phyloP scores from a whole-genome alignment of 352 stramenopile species.

The Aphanomyces cochlioides region DNA sequence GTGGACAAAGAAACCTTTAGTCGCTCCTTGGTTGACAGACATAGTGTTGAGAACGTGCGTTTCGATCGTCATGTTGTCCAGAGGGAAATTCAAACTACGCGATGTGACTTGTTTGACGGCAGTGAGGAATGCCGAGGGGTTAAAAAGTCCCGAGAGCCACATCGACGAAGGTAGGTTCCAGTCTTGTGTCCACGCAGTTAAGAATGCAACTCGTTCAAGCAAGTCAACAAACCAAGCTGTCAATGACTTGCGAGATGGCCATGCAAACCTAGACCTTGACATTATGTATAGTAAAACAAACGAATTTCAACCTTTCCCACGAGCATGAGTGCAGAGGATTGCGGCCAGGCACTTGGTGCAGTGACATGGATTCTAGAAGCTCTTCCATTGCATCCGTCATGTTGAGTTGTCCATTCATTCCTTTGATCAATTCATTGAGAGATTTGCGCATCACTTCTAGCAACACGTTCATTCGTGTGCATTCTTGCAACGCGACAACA shows the following conservation, averaged over 20 bases:
- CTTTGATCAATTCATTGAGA: constrained; percentile 66
- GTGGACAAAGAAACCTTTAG: constrained; percentile 91
- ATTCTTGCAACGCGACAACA: constrained; percentile 79
- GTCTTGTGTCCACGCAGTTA: constrained; percentile 54
- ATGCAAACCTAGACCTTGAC: constrained; percentile 43
- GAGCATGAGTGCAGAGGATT: constrained; percentile 71
- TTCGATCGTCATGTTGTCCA: constrained; percentile 93
- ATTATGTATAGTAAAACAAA: background rate
- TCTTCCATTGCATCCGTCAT: constrained; percentile 91
- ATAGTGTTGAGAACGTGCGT: constrained; percentile 84
- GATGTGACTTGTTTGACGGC: constrained; percentile 85
- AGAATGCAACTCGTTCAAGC: constrained; percentile 60
- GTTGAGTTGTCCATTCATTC: constrained; percentile 79
- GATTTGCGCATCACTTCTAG: constrained; percentile 58
- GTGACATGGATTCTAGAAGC: constrained; percentile 53
- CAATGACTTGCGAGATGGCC: constrained; percentile 80
- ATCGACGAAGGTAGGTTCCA: constrained; percentile 72
- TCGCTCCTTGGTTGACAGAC: constrained; percentile 50
- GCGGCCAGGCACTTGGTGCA: constrained; percentile 73
- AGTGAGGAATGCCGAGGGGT: constrained; percentile 78
- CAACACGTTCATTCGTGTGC: constrained; percentile 63
- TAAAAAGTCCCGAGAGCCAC: constrained; percentile 81
- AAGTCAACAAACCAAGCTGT: constrained; percentile 78
- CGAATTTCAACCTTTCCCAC: constrained; percentile 55
- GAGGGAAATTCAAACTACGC: constrained; percentile 71